Evolutionary conservation across 139 green algal species (phyloP).

Genomic region (Zygnema cylindricum): DNA sequence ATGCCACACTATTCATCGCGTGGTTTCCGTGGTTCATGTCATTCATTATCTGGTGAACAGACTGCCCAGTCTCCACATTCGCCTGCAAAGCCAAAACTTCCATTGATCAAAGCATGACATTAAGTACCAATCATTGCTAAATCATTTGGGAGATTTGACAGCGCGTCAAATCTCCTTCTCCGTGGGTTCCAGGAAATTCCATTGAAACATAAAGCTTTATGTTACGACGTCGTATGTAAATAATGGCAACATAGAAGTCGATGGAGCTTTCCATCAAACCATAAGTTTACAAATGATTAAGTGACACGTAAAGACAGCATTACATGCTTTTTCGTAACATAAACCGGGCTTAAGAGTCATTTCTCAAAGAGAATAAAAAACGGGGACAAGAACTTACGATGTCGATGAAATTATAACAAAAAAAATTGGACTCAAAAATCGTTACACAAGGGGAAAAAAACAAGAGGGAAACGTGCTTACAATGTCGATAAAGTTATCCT

Average conservation of each 20-base stretch:
- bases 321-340: too few relatives aligned
- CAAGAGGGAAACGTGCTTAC: too few relatives aligned
- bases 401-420: too few relatives aligned
- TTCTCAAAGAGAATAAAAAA: too few relatives aligned
- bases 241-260: background rate
- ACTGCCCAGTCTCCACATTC: slow-evolving; percentile 50
- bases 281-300: too few relatives aligned
- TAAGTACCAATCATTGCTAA: background rate
- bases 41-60: slow-evolving; percentile 15
- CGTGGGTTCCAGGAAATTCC: background rate
- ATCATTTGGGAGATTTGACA: background rate
- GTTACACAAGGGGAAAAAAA: too few relatives aligned
- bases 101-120: background rate
- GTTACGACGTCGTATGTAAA: background rate
- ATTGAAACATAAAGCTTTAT: background rate
- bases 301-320: too few relatives aligned
- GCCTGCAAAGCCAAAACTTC: slow-evolving; percentile 5
- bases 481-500: slow-evolving; percentile 57
- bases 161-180: too few relatives aligned
- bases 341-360: too few relatives aligned
- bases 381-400: too few relatives aligned
- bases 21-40: too few relatives aligned
- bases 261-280: background rate
- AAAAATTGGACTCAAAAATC: too few relatives aligned
- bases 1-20: slow-evolving; percentile 42